Base-by-base conservation (phyloP, 257 asterid species). In the Craterostigma plantagineum region DNA sequence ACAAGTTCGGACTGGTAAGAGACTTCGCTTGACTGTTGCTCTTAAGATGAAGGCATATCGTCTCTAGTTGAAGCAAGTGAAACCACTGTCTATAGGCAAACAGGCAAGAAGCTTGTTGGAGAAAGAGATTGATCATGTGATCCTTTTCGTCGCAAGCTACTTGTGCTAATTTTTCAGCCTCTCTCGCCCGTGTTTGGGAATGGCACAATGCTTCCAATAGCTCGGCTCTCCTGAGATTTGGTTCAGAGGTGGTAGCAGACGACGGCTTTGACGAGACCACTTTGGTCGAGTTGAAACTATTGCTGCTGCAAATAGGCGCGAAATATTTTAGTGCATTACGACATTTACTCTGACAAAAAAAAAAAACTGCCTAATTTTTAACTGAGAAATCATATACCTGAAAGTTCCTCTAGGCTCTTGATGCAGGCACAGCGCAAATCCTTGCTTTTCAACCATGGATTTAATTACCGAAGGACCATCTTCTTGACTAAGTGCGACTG, bases 121-220 rank as follows among this genome's bases (percentile, higher is more conserved):
- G 68, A 47, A 76, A 66, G 39, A 76, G 64, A 42, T 76, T 54
- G 47, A 69, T 23, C 34, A 76, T 50, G 8, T 63, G 62, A 33
- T 72, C 78, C 63, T 76, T 76, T 43, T 76, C 87, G 10, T 69
- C 61, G 50, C 65, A 69, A 10, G 79, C 81, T 58, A 66, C 62
- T 43, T 72, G 78, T 42, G 87, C 87, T 56, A 64, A 38, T 46
- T 66, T 67, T 69, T 76, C 87, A 1, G 87, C 87, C 37, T 72
- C 71, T 56, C 87, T 66, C 49, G 87, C 87, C 43, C 81, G 73
- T 38, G 79, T 76, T 62, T 76, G 87, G 35, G 87, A 76, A 61
- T 76, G 79, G 70, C 87, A 72, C 10, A 76, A 76, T 37, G 87
- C 87, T 55, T 61, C 87, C 27, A 72, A 45, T 56, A 76, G 57